phyloP scores from a whole-genome alignment of 768 basidiomycete genomes.

The Psilocybe tampanensis region DNA sequence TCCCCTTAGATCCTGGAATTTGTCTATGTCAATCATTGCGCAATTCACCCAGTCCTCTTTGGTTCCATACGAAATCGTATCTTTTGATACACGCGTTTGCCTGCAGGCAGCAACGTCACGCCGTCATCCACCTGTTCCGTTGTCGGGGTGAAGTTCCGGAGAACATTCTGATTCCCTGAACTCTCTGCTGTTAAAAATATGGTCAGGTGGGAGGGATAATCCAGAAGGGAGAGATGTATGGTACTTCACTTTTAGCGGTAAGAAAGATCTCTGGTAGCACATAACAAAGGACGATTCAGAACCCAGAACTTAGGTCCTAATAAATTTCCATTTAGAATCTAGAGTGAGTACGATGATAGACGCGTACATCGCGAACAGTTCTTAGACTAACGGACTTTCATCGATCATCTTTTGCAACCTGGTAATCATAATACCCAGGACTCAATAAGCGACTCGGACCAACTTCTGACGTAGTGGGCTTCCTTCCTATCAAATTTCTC shows the following conservation, averaged over 20 bases:
- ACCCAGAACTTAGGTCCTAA: too few relatives aligned
- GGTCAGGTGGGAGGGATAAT: not conserved
- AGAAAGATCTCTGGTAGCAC: too few relatives aligned
- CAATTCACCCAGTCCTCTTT: not conserved
- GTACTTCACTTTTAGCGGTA: too few relatives aligned
- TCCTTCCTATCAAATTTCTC: constrained; percentile 26
- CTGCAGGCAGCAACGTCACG: not conserved
- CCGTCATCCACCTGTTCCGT: not conserved
- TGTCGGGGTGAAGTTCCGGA: not conserved
- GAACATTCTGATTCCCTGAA: not conserved
- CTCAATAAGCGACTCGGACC: too few relatives aligned
- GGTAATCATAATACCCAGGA: too few relatives aligned
- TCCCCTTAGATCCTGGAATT: too few relatives aligned
- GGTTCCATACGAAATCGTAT: not conserved
- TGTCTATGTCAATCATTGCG: too few relatives aligned
- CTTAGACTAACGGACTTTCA: constrained; percentile 7
- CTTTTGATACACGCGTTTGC: constrained; percentile 1
- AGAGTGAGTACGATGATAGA: too few relatives aligned
- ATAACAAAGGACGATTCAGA: too few relatives aligned
- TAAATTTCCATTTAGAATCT: too few relatives aligned
- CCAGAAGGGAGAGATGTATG: not conserved
- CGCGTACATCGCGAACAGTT: too few relatives aligned
- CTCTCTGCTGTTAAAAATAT: not conserved
- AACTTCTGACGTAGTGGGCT: constrained; percentile 25
- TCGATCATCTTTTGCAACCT: constrained; percentile 22